Base-by-base conservation (phyloP, 306 rosid genomes). In the Vigna angularis region DNA sequence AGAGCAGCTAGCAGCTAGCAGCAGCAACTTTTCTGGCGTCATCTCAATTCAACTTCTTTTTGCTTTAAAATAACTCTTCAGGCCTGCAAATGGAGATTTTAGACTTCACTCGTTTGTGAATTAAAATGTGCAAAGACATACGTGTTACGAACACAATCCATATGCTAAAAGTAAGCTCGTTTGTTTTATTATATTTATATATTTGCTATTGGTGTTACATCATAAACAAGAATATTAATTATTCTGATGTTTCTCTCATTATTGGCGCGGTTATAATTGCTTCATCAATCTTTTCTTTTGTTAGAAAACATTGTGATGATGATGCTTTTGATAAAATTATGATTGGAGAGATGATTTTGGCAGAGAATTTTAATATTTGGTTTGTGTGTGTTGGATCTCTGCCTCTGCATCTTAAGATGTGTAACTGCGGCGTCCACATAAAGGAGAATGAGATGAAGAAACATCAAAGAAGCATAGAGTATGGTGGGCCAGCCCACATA, bases 81-180 rank as follows among this genome's bases (percentile, higher is more conserved):
- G 63, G 75, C 75, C 84, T 74, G 84, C 84, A 73, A 74, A 66
- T 18, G 10, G 16, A 44, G 24, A 72, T 72, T 26, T 20, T 14
- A 59, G 48, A 44, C 34, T 10, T 9, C 16, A 22, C 10, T 9
- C 16, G 44, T 26, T 74, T 3, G 12, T 4, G 16, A 73, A 17
- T 4, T 38, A 36, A 66, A 66, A 26, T 28, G 74, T 50, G 5
- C 28, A 2, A 55, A 2, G 14, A 7, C 3, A 49, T 15, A 49
- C 24, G 57, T 51, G 58, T 52, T 17, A 0, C 56, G 2, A 50
- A 10, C 26, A 22, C 64, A 58, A 28, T 8, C 20, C 36, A 9
- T 7, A 6, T 61, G 67, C n/a, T 17, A 36, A 63, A 34, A 16
- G 38, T 4, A 34, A 62, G 1, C 48, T 34, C 34, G 13, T 30